Conservation (phyloP, 2,329 filamentous ascomycete species). For the Chrysoporthe austroafricana region DNA sequence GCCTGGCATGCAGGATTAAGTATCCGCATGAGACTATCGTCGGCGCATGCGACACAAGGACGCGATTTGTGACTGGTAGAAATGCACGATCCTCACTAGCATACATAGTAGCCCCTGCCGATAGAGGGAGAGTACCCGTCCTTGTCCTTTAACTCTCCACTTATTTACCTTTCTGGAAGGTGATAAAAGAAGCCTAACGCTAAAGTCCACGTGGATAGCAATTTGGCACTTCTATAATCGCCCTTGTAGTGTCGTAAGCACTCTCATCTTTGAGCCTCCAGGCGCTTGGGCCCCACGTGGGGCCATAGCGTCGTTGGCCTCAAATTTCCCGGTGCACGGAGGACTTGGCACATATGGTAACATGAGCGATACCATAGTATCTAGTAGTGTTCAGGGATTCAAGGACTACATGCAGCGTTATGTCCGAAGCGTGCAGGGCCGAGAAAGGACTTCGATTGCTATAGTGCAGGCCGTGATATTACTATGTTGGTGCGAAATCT, state of each 20-base stretch:
- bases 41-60: constrained; percentile 1
- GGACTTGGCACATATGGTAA: neutral
- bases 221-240: neutral
- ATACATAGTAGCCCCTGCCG: neutral
- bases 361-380: neutral
- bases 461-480: neutral
- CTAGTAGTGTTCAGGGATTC: neutral
- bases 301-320: neutral
- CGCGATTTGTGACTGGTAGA: neutral
- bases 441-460: neutral
- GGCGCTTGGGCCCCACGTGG: neutral
- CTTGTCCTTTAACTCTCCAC: neutral
- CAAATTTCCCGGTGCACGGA: constrained; percentile 2
- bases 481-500: neutral
- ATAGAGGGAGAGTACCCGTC: neutral
- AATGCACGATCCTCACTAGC: neutral
- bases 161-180: neutral
- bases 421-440: neutral
- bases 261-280: neutral
- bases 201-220: neutral
- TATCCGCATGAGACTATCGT: neutral
- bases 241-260: neutral
- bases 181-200: neutral
- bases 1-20: constrained; percentile 1
- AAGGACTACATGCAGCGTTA: neutral